Conservation (phyloP, 176 grass and related monocot genomes). For the Avena sativa region DNA sequence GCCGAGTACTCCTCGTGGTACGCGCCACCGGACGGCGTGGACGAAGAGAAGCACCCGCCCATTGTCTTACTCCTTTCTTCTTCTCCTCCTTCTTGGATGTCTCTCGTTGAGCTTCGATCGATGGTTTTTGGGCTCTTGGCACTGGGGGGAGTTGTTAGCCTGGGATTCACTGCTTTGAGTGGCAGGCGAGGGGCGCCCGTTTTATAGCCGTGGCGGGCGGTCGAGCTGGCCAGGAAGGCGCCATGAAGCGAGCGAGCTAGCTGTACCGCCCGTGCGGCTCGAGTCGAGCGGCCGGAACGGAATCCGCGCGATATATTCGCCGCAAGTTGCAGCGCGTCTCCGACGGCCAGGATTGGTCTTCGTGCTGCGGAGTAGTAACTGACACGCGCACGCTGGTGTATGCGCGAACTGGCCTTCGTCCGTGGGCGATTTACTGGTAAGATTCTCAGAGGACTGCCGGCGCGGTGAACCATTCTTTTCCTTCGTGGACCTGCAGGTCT, state of each 20-base stretch:
- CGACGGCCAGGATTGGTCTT: slow-evolving; percentile 4
- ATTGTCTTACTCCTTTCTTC: not conserved
- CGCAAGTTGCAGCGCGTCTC: not conserved
- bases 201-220: slow-evolving; percentile 12
- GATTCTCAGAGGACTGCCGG: not conserved
- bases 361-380: not conserved
- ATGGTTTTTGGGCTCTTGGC: not conserved
- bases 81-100: not conserved
- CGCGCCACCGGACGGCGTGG: not conserved
- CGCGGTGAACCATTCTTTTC: slow-evolving; percentile 29
- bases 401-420: not conserved
- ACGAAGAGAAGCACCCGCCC: slow-evolving; percentile 53
- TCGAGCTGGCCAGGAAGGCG: slow-evolving; percentile 9
- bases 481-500: not conserved
- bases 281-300: not conserved
- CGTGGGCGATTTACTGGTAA: not conserved
- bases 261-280: not conserved
- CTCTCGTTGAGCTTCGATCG: not conserved
- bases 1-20: slow-evolving; percentile 9
- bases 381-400: not conserved
- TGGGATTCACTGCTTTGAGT: slow-evolving; percentile 1
- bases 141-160: not conserved
- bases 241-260: slow-evolving; percentile 11
- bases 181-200: not conserved
- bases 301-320: slow-evolving; percentile 16